Evolutionary conservation across 2,329 filamentous ascomycete genomes (phyloP).

Genomic region (Exophiala mesophila): DNA sequence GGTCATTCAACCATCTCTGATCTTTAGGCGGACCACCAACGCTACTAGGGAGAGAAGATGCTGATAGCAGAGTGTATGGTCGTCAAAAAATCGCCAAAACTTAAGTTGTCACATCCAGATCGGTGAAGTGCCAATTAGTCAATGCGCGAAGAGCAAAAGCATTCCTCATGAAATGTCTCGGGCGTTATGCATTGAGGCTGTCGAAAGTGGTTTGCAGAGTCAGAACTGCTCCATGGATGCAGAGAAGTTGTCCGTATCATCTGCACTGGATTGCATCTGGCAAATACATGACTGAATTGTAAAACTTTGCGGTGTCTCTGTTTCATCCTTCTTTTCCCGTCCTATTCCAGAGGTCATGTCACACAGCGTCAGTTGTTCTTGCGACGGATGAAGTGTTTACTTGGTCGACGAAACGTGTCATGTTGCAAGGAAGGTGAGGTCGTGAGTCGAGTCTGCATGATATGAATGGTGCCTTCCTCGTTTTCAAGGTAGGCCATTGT

Average conservation of each 20-base stretch:
- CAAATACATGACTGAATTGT: slow-evolving; percentile 10
- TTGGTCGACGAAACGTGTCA: not conserved
- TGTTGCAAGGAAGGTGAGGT: not conserved
- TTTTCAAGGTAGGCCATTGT: no score
- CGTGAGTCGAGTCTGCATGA: no score
- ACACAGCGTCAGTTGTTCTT: not conserved
- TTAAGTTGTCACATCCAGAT: slow-evolving; percentile 28
- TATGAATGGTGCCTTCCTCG: no score
- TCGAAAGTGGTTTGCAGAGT: slow-evolving; percentile 16
- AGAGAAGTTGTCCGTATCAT: slow-evolving; percentile 6
- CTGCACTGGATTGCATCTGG: slow-evolving; percentile 18
- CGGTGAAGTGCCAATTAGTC: slow-evolving; percentile 28
- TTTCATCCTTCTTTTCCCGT: slow-evolving; percentile 1
- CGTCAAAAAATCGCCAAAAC: slow-evolving; percentile 19
- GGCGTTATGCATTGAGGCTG: slow-evolving; percentile 21
- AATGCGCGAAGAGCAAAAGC: slow-evolving; percentile 25
- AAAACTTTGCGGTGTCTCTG: not conserved
- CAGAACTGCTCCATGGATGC: slow-evolving; percentile 9
- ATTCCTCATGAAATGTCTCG: slow-evolving; percentile 11
- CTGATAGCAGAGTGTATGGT: no score
- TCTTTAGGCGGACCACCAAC: no score
- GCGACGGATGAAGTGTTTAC: not conserved
- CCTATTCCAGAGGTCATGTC: slow-evolving; percentile 3
- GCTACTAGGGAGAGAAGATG: no score
- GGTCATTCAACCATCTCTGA: slow-evolving; percentile 18